Conservation (phyloP, 495 filamentous ascomycete species). For the Aspergillus ellipticus region DNA sequence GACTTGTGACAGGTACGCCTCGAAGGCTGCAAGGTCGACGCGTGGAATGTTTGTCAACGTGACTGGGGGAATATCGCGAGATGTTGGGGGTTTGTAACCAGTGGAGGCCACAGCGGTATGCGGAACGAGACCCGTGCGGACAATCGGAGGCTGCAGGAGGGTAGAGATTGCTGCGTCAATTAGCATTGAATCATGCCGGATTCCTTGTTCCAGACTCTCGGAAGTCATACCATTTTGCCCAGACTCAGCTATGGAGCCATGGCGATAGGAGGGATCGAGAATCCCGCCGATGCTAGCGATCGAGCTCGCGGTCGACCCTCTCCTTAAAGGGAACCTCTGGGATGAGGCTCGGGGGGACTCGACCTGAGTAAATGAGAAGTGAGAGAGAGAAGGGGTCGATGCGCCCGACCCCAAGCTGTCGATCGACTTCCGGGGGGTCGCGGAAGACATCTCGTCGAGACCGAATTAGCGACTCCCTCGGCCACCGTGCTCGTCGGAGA, state of each 20-base stretch:
- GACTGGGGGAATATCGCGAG: constrained; percentile 92
- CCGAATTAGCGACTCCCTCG: constrained; percentile 35
- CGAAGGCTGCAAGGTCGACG: constrained; percentile 75
- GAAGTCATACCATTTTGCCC: constrained; percentile 67
- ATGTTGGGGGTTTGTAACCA: constrained; percentile 76
- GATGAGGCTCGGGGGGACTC: constrained; percentile 42
- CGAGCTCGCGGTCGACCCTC: constrained; percentile 85
- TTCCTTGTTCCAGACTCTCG: background rate
- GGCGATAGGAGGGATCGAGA: constrained; percentile 62
- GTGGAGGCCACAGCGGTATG: constrained; percentile 64
- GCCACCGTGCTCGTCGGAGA: constrained; percentile 34
- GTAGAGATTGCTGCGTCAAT: constrained; percentile 74
- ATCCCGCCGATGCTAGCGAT: constrained; percentile 74
- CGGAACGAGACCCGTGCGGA: constrained; percentile 79
- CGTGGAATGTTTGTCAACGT: constrained; percentile 85
- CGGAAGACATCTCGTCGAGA: constrained; percentile 58
- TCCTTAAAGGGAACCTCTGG: constrained; percentile 50
- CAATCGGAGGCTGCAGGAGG: constrained; percentile 83
- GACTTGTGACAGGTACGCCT: constrained; percentile 77
- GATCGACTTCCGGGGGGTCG: constrained; percentile 63
- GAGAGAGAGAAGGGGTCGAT: constrained; percentile 51
- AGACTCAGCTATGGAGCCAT: constrained; percentile 64
- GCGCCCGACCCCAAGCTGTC: constrained; percentile 56
- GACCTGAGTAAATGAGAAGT: constrained; percentile 55
- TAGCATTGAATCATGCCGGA: constrained; percentile 2